Conservation (phyloP, 2,329 filamentous ascomycete genomes). For the Acephala macrosclerotiorum region DNA sequence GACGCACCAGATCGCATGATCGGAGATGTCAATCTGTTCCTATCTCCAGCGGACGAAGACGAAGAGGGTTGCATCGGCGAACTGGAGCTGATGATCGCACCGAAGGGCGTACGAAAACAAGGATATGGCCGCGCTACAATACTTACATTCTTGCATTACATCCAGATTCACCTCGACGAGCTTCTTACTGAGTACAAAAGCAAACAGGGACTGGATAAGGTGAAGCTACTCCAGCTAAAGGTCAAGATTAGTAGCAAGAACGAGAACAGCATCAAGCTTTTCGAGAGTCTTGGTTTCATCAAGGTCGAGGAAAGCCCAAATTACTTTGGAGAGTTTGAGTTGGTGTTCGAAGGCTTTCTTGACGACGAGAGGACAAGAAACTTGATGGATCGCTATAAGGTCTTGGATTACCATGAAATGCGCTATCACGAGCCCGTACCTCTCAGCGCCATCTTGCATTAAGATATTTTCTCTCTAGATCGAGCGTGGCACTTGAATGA, state of each 20-base stretch:
- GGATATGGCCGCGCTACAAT: conserved; percentile 74
- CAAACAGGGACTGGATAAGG: conserved; percentile 20
- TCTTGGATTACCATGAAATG: conserved; percentile 48
- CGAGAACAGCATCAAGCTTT: conserved; percentile 62
- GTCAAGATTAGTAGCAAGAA: conserved; percentile 70
- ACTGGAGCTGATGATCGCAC: conserved; percentile 87
- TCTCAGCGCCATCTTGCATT: background rate
- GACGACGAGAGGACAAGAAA: conserved; percentile 37
- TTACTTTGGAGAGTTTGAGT: conserved; percentile 74
- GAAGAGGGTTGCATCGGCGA: conserved; percentile 64
- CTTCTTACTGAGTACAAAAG: conserved; percentile 65
- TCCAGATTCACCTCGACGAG: conserved; percentile 57
- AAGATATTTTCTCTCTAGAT: too few relatives aligned
- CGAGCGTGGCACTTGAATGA: too few relatives aligned
- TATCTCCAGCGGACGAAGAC: conserved; percentile 63
- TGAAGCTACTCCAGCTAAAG: conserved; percentile 52
- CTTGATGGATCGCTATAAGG: conserved; percentile 43
- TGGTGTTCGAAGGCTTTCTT: conserved; percentile 47
- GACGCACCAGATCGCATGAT: conserved; percentile 68
- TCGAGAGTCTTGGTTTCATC: conserved; percentile 65
- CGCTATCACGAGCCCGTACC: conserved; percentile 40
- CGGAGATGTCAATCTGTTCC: conserved; percentile 83
- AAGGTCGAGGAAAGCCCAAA: conserved; percentile 56
- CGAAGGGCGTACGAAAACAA: conserved; percentile 58
- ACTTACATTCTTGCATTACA: conserved; percentile 72